These are phyloP conservation scores for Flaveria sonorensis DNA, from an alignment of 129 eudicot species.

Conservation along the genomic window DNA sequence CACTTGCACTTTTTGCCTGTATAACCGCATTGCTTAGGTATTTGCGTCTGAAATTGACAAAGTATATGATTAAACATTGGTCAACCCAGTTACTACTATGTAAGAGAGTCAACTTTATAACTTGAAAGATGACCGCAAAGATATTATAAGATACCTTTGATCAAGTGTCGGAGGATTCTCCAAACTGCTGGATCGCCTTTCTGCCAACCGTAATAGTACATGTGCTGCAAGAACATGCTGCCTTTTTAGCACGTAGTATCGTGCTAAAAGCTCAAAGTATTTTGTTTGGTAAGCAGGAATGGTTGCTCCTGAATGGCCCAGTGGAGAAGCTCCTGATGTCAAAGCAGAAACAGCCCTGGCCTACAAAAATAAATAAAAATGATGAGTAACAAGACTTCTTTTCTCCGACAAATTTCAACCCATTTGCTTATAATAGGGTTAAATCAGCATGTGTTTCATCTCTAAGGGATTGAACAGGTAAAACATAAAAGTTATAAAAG, in stretches of 20 bases:
- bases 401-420: slow-evolving; percentile 1
- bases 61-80: neutral
- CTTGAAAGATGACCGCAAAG: slow-evolving; percentile 3
- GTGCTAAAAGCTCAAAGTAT: slow-evolving; percentile 92
- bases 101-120: neutral
- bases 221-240: slow-evolving; percentile 97
- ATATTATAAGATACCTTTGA: slow-evolving; percentile 55
- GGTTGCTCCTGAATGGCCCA: slow-evolving; percentile 52
- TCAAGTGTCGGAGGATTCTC: slow-evolving; percentile 68
- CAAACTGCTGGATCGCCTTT: slow-evolving; percentile 64
- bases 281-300: slow-evolving; percentile 65
- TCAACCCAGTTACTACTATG: neutral
- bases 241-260: slow-evolving; percentile 85
- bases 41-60: slow-evolving; percentile 67
- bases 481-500: neutral
- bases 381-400: slow-evolving; percentile 2
- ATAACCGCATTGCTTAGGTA: slow-evolving; percentile 92
- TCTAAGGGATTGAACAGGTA: neutral
- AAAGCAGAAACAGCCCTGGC: slow-evolving; percentile 47
- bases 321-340: slow-evolving; percentile 48
- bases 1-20: slow-evolving; percentile 92
- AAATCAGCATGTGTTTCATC: neutral
- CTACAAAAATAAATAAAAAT: slow-evolving; percentile 20
- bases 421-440: neutral
- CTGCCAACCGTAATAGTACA: slow-evolving; percentile 79